Percentiles rank a stretch among this genome's conserved stretches.
Evolutionary conservation across 2,329 filamentous ascomycete species (phyloP).

Genomic region (Arthroderma sp.): DNA sequence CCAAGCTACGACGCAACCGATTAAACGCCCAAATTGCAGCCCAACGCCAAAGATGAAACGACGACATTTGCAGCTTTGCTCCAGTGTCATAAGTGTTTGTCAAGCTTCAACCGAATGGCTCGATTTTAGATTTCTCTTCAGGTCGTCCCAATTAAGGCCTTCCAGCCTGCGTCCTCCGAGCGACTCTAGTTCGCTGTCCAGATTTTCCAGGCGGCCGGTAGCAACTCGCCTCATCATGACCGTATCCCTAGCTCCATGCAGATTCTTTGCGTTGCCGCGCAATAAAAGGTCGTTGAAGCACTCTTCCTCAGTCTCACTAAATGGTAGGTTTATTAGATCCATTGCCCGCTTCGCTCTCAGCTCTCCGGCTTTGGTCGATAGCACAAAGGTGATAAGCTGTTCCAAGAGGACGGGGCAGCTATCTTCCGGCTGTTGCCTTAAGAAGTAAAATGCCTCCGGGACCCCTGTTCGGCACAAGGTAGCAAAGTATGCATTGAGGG

Average conservation of each 20-base stretch:
- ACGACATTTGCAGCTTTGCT: neutral
- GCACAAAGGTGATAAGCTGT: constrained; percentile 49
- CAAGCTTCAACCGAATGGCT: neutral
- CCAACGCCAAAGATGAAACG: neutral
- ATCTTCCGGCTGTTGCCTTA: constrained; percentile 50
- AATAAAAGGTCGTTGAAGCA: constrained; percentile 63
- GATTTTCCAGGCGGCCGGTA: constrained; percentile 41
- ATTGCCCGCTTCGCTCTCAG: constrained; percentile 45
- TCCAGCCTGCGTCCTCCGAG: constrained; percentile 37
- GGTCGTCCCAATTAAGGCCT: constrained; percentile 42
- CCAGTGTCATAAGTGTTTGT: neutral
- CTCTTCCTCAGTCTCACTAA: constrained; percentile 56
- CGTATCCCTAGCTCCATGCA: constrained; percentile 58
- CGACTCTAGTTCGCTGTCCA: constrained; percentile 25
- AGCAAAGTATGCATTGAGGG: constrained; percentile 56
- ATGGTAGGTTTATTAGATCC: constrained; percentile 60
- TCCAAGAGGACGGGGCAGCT: constrained; percentile 55
- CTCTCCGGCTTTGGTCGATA: constrained; percentile 33
- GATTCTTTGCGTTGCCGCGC: constrained; percentile 50
- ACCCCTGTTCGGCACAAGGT: constrained; percentile 56
- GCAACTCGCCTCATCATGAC: constrained; percentile 62
- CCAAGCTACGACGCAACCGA: neutral
- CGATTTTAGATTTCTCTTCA: constrained; percentile 26
- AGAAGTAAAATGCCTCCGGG: constrained; percentile 62
- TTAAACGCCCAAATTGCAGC: neutral